Evolutionary conservation across 1,284 basidiomycete species (phyloP), one percentile per base, ranked within the genome.

Genomic region (Cryptococcus floricola): DNA sequence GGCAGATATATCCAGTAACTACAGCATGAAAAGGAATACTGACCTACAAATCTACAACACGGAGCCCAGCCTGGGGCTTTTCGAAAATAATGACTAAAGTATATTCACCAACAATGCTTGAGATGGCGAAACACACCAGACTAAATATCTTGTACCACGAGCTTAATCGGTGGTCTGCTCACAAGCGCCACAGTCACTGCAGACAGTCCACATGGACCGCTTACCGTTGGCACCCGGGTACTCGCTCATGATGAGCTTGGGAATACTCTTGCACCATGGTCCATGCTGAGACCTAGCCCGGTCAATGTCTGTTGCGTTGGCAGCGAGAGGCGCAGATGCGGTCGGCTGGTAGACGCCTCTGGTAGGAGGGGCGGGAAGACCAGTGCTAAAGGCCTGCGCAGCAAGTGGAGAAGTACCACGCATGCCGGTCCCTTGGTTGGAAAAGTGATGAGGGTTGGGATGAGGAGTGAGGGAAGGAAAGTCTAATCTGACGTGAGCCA

Each of bases 201-300:
- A 77, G 28, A 71, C 48, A 18, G 64, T 66, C 72, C 73, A 77
- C 63, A 77, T 70, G 46, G 66, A 63, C 43, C 71, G 59, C 47
- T 70, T 59, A 6, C 76, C 76, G 5, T 68, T 70, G 2, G 69
- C 63, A 57, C 76, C 74, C 7, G 76, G 67, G 58, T 76, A 69
- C 39, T 73, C 70, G 52, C 64, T 68, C 55, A 77, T 62, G 9
- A 64, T 57, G 23, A 77, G 62, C 57, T 70, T 70, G 1, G 76
- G 76, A 31, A 77, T 77, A 23, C 61, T 65, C 49, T 63, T 65
- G 60, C 76, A 77, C 16, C 73, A 64, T 0, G 75, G 71, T 1
- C 76, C 76, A 56, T 76, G 75, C 18, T 57, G 48, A n/a, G 67
- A 60, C 39, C 73, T 62, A 8, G 69, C 73, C 31, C 64, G 61